A percentile compares a stretch with the other conserved stretches of the same genome.
These are phyloP conservation scores for Clavulina sp. DNA, from an alignment of 768 basidiomycete species.

Conservation along the genomic window DNA sequence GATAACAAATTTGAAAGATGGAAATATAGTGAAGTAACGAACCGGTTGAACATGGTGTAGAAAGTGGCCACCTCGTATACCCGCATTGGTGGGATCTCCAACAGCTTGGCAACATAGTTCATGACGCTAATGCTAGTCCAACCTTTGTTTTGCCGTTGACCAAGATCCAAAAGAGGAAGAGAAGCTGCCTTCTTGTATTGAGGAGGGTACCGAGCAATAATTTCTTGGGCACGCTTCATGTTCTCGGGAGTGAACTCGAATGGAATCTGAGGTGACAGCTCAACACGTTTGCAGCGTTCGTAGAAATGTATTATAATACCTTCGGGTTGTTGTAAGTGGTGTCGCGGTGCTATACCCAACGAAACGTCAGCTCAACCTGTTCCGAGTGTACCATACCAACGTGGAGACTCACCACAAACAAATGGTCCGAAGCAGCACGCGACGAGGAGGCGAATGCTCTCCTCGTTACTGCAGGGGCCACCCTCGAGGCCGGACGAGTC, in stretches of 20 bases:
- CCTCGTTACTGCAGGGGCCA: too few species aligned
- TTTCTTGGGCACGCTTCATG: constrained; percentile 67
- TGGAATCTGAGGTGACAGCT: constrained; percentile 40
- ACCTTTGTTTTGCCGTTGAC: constrained; percentile 92
- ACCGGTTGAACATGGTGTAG: constrained; percentile 99
- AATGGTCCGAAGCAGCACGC: constrained; percentile 53
- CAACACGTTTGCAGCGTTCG: background rate
- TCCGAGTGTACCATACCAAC: background rate
- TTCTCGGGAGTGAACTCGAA: constrained; percentile 77
- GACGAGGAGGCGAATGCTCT: constrained; percentile 24
- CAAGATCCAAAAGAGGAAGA: constrained; percentile 91
- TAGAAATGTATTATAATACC: constrained; percentile 24
- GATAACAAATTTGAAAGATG: too few species aligned
- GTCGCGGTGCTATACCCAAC: constrained; percentile 70
- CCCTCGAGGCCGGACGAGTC: too few species aligned
- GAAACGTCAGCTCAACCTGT: constrained; percentile 3
- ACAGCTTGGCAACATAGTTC: constrained; percentile 90
- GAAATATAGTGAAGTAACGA: constrained; percentile 13
- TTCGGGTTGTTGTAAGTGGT: constrained; percentile 86
- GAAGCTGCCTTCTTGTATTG: constrained; percentile 99
- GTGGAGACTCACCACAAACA: constrained; percentile 55
- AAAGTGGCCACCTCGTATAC: constrained; percentile 99
- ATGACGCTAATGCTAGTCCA: constrained; percentile 98
- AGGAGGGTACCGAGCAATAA: constrained; percentile 85
- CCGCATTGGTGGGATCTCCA: constrained; percentile 94